phyloP scores from a whole-genome alignment of 129 eudicot genomes.

The Silybum marianum region DNA sequence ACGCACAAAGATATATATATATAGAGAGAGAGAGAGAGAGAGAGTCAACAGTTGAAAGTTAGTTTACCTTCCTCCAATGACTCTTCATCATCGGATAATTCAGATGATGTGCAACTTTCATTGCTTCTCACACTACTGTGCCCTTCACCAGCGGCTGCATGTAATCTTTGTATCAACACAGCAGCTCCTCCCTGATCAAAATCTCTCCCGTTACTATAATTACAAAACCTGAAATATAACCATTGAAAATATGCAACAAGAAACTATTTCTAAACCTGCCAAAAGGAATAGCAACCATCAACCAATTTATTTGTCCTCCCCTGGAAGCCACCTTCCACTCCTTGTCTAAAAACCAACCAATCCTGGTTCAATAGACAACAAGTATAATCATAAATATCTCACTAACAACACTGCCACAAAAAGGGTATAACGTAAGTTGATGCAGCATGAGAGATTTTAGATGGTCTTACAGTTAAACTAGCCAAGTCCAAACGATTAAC shows the following conservation, averaged over 20 bases:
- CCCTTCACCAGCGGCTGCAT: slow-evolving; percentile 25
- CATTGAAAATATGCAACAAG: neutral
- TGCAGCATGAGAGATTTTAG: slow-evolving; percentile 2
- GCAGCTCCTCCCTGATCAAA: slow-evolving; percentile 82
- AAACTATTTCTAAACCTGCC: slow-evolving; percentile 70
- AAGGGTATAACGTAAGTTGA: neutral
- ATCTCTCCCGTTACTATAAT: slow-evolving; percentile 4
- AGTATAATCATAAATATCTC: neutral
- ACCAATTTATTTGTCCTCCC: slow-evolving; percentile 97
- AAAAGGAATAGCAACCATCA: slow-evolving; percentile 97
- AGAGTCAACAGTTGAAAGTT: neutral
- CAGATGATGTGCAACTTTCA: slow-evolving; percentile 42
- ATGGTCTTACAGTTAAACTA: slow-evolving; percentile 67
- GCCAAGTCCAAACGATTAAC: slow-evolving; percentile 84
- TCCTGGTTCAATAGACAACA: slow-evolving; percentile 46
- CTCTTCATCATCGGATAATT: slow-evolving; percentile 48
- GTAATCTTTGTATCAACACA: slow-evolving; percentile 65
- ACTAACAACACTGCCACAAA: neutral
- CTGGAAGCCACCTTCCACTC: slow-evolving; percentile 94
- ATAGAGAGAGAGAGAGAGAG: neutral
- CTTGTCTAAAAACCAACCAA: slow-evolving; percentile 96
- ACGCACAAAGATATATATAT: too few relatives aligned
- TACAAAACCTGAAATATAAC: neutral
- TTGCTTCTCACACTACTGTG: slow-evolving; percentile 31
- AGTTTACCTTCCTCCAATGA: slow-evolving; percentile 48